A percentile compares a stretch with the other conserved stretches of the same genome.
phyloP scores from a whole-genome alignment of 768 basidiomycete genomes.

The Naematelia aurantialba region DNA sequence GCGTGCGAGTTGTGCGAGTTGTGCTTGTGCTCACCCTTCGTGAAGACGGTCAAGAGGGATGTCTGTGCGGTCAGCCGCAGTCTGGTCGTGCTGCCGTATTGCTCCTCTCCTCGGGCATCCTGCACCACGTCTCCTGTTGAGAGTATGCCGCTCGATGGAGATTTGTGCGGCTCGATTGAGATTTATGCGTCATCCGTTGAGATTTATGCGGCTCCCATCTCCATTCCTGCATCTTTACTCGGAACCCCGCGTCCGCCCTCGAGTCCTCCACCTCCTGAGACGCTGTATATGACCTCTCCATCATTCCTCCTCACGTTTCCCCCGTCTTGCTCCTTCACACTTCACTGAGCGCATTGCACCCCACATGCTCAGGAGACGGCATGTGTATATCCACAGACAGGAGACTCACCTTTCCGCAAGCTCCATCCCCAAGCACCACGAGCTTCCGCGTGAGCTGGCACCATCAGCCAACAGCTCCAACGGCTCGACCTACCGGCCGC shows the following conservation, averaged over 20 bases:
- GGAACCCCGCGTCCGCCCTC: too few species aligned
- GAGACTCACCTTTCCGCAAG: slow-evolving; percentile 62
- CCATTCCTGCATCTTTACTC: not conserved
- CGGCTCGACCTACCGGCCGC: not conserved
- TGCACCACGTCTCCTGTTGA: too few species aligned
- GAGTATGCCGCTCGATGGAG: too few species aligned
- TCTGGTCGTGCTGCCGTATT: not conserved
- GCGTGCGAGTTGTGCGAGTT: slow-evolving; percentile 65
- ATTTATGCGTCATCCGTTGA: too few species aligned
- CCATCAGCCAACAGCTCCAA: not conserved
- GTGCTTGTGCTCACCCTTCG: slow-evolving; percentile 27
- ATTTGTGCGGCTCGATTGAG: too few species aligned
- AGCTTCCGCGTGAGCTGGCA: slow-evolving; percentile 56
- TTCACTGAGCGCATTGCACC: too few species aligned
- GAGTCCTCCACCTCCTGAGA: too few species aligned
- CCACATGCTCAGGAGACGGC: too few species aligned
- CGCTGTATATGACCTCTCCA: too few species aligned
- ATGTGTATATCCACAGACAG: slow-evolving; percentile 2
- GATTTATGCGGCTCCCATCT: too few species aligned
- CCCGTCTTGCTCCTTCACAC: too few species aligned
- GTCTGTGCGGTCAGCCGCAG: slow-evolving; percentile 22
- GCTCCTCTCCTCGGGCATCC: slow-evolving; percentile 12
- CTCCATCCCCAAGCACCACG: slow-evolving; percentile 94
- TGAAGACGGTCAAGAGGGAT: slow-evolving; percentile 45
- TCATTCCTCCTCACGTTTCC: too few species aligned